Evolutionary conservation across 257 asterid species (phyloP).

Genomic region (Nicotiana tabacum): DNA sequence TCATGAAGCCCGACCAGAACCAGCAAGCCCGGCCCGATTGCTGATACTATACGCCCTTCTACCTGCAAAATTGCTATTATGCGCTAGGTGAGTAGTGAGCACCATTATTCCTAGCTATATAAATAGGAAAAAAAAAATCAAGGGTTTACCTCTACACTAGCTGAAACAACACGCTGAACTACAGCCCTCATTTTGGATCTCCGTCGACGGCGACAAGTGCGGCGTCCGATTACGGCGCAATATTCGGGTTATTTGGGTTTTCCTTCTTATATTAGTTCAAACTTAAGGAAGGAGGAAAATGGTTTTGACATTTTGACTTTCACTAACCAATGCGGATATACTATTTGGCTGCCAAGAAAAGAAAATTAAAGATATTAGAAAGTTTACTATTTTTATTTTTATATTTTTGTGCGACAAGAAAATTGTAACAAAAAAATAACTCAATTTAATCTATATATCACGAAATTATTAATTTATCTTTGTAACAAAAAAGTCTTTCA

Average conservation of each 20-base stretch:
- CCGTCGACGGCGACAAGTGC: slow-evolving; percentile 3
- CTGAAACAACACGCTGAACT: slow-evolving; percentile 84
- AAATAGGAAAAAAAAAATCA: not conserved
- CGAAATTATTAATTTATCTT: too few species aligned
- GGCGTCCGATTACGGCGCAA: slow-evolving; percentile 32
- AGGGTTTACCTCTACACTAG: slow-evolving; percentile 72
- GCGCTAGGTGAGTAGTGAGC: slow-evolving; percentile 2
- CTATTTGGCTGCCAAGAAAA: too few species aligned
- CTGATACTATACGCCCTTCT: slow-evolving; percentile 63
- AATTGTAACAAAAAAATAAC: too few species aligned
- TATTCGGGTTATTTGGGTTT: not conserved
- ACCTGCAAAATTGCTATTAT: slow-evolving; percentile 42
- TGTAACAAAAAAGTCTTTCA: too few species aligned
- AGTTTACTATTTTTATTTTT: too few species aligned
- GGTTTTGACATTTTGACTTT: too few species aligned
- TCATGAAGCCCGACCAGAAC: slow-evolving; percentile 83
- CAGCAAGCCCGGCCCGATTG: slow-evolving; percentile 76
- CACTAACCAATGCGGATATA: too few species aligned
- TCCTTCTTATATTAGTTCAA: too few species aligned
- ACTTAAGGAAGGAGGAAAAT: too few species aligned
- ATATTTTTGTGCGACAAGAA: too few species aligned
- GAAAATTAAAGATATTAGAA: too few species aligned
- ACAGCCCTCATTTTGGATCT: slow-evolving; percentile 56
- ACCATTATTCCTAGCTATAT: not conserved
- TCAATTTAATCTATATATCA: too few species aligned